Base-by-base conservation (phyloP, 1,284 basidiomycete species). In the Boletellus dicymbophilus region DNA sequence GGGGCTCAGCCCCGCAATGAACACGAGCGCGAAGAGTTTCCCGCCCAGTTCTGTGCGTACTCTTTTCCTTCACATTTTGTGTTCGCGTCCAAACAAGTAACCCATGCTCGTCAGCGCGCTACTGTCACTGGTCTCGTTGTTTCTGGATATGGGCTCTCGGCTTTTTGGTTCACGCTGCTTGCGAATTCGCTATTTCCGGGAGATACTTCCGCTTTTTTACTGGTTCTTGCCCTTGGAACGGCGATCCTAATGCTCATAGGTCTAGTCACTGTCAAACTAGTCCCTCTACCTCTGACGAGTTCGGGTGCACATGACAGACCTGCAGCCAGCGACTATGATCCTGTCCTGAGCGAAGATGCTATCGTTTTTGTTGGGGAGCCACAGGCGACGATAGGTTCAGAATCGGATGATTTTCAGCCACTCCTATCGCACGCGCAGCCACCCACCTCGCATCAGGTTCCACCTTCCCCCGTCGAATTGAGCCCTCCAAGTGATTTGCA, bases 131-230 rank as follows among this genome's bases (percentile, higher is more conserved):
- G 85, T 4, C 64, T 89, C 15, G 89, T 93, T 20, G 71, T 91
- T 16, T 88, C 88, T 0, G 91, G 88, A n/a, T 92, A 91, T 52
- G 91, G 91, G 0, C 76, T 93, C 6, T 90, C 88, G 9, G 91
- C 90, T 0, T 92, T 93, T 69, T 73, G 87, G 51, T 93, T 93
- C 69, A 85, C 85, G 21, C 76, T 80, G 0, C 64, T 90, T 18
- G 82, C 86, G 0, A 83, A 89, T 49, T 56, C 74, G 0, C 58
- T 85, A 25, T 93, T 82, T 55, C 82, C 85, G 0, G 90, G 87
- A 1, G 76, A 90, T 57, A 89, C 86, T 0, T 82, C 81, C 4
- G 79, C 80, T 6, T 84, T 93, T 49, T 70, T 93, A 4, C 71
- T 84, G 0, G 63, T 88, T n/a, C 79, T 93, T 11, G 78, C 85